Evolutionary conservation across 164 flowering plant species (phyloP).

Genomic region (Hamamelis virginiana): DNA sequence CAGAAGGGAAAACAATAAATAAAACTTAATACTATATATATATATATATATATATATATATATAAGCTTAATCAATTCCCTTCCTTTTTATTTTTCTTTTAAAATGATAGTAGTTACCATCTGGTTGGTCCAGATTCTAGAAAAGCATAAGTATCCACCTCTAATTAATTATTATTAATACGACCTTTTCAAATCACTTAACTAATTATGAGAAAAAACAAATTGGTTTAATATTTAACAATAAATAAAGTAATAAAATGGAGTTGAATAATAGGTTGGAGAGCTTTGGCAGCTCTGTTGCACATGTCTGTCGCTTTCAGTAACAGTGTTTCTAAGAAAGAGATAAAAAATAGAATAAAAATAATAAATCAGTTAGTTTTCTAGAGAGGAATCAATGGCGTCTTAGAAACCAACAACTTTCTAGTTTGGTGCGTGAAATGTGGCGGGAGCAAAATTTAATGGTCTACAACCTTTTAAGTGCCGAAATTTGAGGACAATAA

Average conservation of each 20-base stretch:
- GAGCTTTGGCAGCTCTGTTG: background rate
- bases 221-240: background rate
- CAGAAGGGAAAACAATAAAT: no score
- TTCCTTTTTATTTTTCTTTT: background rate
- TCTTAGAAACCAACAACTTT: background rate
- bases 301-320: conserved; percentile 35
- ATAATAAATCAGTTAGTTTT: background rate
- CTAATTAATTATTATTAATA: no score
- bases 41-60: no score
- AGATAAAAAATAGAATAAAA: background rate
- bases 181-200: background rate
- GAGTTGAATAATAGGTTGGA: no score
- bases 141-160: background rate
- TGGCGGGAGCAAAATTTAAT: no score
- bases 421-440: no score
- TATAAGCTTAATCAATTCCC: background rate
- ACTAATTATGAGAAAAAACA: background rate
- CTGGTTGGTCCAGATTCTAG: conserved; percentile 14
- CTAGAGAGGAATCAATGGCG: background rate
- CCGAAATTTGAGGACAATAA: no score
- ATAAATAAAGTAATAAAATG: background rate
- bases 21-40: no score
- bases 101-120: conserved; percentile 14
- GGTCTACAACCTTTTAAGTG: no score
- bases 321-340: conserved; percentile 10